Evolutionary conservation across 2,329 filamentous ascomycete species (phyloP).

Genomic region (Xylariaceae sp.): DNA sequence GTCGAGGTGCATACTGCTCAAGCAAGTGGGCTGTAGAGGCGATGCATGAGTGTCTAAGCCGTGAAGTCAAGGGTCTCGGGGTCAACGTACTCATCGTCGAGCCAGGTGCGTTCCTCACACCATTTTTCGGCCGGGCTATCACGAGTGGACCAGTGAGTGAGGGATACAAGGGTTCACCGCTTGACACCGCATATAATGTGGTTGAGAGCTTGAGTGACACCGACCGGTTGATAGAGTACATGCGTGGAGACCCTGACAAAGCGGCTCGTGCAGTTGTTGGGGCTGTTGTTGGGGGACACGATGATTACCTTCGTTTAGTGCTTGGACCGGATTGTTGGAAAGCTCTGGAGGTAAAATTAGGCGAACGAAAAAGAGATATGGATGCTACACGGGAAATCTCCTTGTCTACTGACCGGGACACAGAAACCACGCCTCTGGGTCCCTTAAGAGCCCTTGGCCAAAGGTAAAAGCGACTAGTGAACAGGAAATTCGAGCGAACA

Average conservation of each 20-base stretch:
- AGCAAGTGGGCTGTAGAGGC: constrained; percentile 22
- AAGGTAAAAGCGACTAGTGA: no score
- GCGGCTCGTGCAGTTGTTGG: constrained; percentile 16
- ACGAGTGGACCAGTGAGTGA: constrained; percentile 16
- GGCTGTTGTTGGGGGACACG: constrained; percentile 14
- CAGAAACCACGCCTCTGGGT: no score
- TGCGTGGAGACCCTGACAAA: constrained; percentile 18
- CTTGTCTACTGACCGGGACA: constrained; percentile 9
- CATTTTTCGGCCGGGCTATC: constrained; percentile 3
- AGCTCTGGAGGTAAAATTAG: constrained; percentile 13
- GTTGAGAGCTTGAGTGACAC: no score
- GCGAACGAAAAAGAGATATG: constrained; percentile 11
- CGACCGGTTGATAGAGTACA: no score
- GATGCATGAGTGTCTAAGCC: constrained; percentile 11
- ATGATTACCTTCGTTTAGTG: constrained; percentile 18
- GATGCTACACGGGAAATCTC: constrained; percentile 19
- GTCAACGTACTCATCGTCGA: constrained; percentile 20
- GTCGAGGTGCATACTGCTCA: constrained; percentile 14
- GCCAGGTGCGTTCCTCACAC: constrained; percentile 14
- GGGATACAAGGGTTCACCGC: constrained; percentile 14
- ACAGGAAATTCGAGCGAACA: no score
- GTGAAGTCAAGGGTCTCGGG: constrained; percentile 12
- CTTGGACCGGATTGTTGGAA: constrained; percentile 15
- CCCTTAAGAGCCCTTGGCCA: no score
- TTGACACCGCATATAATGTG: no score